These are phyloP conservation scores for Chlamydomonas sphaeroides DNA, from an alignment of 139 green algal species.

Conservation along the genomic window DNA sequence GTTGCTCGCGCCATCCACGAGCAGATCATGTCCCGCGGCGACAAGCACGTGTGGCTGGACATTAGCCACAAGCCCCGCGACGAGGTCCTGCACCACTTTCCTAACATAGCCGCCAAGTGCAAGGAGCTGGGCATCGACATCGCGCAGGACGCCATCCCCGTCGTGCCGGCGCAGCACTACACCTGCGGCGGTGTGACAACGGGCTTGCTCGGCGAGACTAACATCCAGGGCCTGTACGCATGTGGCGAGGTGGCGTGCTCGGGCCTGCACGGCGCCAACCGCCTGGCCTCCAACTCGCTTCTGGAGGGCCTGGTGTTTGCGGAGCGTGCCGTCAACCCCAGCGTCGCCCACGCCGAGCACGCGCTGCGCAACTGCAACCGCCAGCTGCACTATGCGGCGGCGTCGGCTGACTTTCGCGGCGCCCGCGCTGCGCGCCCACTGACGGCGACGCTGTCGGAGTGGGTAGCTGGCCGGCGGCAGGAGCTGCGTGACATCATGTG, in stretches of 20 bases:
- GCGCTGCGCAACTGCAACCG: constrained; percentile 53
- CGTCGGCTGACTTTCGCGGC: constrained; percentile 56
- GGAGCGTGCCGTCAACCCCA: constrained; percentile 80
- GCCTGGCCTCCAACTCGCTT: constrained; percentile 96
- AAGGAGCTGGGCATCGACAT: constrained; percentile 92
- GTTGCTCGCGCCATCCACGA: constrained; percentile 93
- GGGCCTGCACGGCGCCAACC: constrained; percentile 97
- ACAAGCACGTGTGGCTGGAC: constrained; percentile 92
- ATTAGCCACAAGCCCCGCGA: constrained; percentile 84
- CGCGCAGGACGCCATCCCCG: constrained; percentile 90
- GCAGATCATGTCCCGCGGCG: constrained; percentile 77
- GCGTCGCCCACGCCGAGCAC: constrained; percentile 80
- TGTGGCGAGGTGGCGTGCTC: constrained; percentile 93
- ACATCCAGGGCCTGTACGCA: constrained; percentile 90
- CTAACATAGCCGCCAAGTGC: constrained; percentile 89
- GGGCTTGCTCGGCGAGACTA: constrained; percentile 89
- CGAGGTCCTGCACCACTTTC: constrained; percentile 90
- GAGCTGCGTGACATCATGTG: constrained; percentile 90
- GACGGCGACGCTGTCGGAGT: constrained; percentile 10
- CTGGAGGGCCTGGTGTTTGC: constrained; percentile 98
- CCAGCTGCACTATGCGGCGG: constrained; percentile 62
- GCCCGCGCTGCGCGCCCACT: constrained; percentile 18
- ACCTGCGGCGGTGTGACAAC: constrained; percentile 95
- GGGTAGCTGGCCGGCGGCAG: constrained; percentile 55
- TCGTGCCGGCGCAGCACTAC: constrained; percentile 97